Conservation (phyloP, 345 rosid species). For the Reutealis trisperma region DNA sequence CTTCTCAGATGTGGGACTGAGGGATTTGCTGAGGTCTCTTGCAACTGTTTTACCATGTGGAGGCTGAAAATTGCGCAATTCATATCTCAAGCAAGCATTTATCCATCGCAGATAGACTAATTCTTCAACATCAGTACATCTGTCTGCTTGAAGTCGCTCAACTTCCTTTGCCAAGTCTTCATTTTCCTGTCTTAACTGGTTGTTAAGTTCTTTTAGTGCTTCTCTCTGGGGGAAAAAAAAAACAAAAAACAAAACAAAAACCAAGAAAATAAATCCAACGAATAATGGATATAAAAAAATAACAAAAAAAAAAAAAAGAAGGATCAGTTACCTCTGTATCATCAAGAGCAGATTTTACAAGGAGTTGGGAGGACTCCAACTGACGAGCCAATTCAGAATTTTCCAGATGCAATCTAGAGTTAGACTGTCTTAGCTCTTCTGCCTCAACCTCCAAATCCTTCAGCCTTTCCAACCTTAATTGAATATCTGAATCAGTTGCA, state of each 20-base stretch:
- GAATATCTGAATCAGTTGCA: conserved; percentile 32
- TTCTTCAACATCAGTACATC: conserved; percentile 72
- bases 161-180: conserved; percentile 52
- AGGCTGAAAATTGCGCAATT: conserved; percentile 71
- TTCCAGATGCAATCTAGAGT: conserved; percentile 56
- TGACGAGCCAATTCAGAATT: conserved; percentile 55
- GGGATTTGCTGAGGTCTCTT: conserved; percentile 74
- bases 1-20: conserved; percentile 77
- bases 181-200: conserved; percentile 53
- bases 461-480: conserved; percentile 51
- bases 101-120: conserved; percentile 88
- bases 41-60: conserved; percentile 69
- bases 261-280: conserved; percentile 1
- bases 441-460: conserved; percentile 60
- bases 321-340: conserved; percentile 53
- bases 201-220: conserved; percentile 46
- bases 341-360: conserved; percentile 57
- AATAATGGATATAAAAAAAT: background rate
- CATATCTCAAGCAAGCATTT: conserved; percentile 85
- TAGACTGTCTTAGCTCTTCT: conserved; percentile 62
- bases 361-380: conserved; percentile 60
- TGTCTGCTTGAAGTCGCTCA: conserved; percentile 67
- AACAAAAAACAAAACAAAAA: conserved; percentile 16
- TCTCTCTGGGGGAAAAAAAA: too few species aligned
- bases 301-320: background rate